Conservation (phyloP, 208 protist species). For the Leishmania turanica region DNA sequence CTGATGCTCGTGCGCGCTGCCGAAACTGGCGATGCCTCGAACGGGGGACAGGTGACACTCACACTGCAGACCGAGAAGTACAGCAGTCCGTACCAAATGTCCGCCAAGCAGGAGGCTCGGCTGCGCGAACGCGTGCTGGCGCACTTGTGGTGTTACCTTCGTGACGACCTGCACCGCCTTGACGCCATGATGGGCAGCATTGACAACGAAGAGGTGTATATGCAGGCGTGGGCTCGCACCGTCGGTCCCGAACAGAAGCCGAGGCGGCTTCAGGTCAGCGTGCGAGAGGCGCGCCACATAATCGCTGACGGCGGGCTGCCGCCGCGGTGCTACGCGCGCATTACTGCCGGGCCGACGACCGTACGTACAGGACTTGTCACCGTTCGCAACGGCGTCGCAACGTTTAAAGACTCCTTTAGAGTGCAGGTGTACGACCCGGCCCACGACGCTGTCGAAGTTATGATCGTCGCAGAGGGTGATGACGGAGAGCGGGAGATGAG, state of each 20-base stretch:
- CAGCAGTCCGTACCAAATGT: conserved; percentile 41
- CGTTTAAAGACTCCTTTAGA: conserved; percentile 44
- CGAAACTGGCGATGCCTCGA: conserved; percentile 65
- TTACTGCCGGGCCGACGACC: conserved; percentile 45
- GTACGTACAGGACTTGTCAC: conserved; percentile 34
- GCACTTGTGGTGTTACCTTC: conserved; percentile 79
- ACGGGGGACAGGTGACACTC: conserved; percentile 53
- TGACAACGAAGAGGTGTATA: conserved; percentile 57
- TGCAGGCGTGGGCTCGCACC: conserved; percentile 54
- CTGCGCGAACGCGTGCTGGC: conserved; percentile 65
- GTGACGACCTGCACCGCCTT: conserved; percentile 80
- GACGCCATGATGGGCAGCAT: conserved; percentile 67
- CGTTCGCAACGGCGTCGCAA: conserved; percentile 34
- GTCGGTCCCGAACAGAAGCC: conserved; percentile 60
- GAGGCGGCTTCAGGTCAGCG: conserved; percentile 33
- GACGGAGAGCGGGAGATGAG: conserved; percentile 56
- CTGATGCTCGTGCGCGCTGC: conserved; percentile 70
- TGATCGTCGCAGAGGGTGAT: conserved; percentile 50
- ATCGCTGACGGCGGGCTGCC: conserved; percentile 14
- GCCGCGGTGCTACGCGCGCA: conserved; percentile 42
- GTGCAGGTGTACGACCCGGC: conserved; percentile 50
- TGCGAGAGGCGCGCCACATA: conserved; percentile 32
- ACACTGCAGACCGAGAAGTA: conserved; percentile 53
- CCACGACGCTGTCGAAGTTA: conserved; percentile 49
- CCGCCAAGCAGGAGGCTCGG: conserved; percentile 34